Conservation (phyloP, 129 eudicot species). For the Ambrosia artemisiifolia region DNA sequence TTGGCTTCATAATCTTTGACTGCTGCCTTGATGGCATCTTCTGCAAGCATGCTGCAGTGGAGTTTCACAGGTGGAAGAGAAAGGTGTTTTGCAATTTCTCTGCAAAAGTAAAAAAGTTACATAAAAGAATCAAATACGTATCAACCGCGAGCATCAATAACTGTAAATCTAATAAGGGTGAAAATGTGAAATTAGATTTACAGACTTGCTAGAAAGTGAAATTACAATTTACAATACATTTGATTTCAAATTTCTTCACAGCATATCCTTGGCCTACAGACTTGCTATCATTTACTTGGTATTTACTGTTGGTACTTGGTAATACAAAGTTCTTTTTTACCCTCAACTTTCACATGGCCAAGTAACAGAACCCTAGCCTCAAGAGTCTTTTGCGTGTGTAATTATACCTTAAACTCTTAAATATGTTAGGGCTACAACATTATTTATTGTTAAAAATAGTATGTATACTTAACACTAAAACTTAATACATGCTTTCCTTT, state of each 20-base stretch:
- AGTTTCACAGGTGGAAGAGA: constrained; percentile 90
- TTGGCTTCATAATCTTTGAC: constrained; percentile 73
- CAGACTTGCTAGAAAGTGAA: neutral
- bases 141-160: neutral
- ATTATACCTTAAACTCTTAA: too few relatives aligned
- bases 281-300: too few relatives aligned
- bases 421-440: too few relatives aligned
- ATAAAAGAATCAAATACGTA: too few relatives aligned
- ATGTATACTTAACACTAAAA: too few relatives aligned
- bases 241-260: neutral
- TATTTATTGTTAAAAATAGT: too few relatives aligned
- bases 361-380: neutral
- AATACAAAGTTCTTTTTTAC: too few relatives aligned
- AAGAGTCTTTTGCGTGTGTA: neutral
- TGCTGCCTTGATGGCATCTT: constrained; percentile 94
- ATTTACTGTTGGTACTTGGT: too few relatives aligned
- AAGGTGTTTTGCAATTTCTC: constrained; percentile 86
- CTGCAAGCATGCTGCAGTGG: constrained; percentile 97
- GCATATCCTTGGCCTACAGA: too few relatives aligned
- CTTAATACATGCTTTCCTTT: too few relatives aligned
- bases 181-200: too few relatives aligned
- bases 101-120: constrained; percentile 18
- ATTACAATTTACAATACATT: neutral
- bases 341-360: too few relatives aligned
- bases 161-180: neutral